Base-by-base conservation (phyloP, 2,329 filamentous ascomycete genomes). In the Cercospora zeae-maydis region DNA sequence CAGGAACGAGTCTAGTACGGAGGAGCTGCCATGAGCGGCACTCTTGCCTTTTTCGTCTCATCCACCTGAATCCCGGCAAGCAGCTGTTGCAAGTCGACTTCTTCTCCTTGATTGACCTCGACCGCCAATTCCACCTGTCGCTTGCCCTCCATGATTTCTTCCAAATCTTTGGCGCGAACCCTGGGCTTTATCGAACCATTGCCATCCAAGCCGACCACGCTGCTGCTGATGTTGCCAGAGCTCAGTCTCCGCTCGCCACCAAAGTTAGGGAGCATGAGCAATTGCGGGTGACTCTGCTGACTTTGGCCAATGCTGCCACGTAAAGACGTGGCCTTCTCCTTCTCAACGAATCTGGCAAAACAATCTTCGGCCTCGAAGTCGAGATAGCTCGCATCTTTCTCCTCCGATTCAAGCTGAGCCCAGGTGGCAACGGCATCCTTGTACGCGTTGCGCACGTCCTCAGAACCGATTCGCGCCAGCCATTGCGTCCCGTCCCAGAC, bases 401-500 rank as follows among this genome's bases (percentile, higher is more conserved):
- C 70, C 27, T 70, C 69, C 13, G 72, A 72, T 58, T 76, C 74
- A 16, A 72, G 67, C 16, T 67, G 62, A 58, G 97, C 81, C 92
- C 93, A 99, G 0, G 90, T 90, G 42, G 91, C 76, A 14, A 98
- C 77, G 4, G 92, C 90, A 75, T 96, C 91, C 6, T 88, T 86
- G 70, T 98, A 99, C 0, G 92, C 91, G 73, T 88, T 88, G 59
- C 93, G 86, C 34, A 98, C 92, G 33, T 86, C 83, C 33, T 86
- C 86, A 70, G 93, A 88, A 0, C 86, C 83, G 71, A 97, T 93
- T 37, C 90, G 87, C 19, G 98, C 79, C 49, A 98, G 84, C 91
- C 92, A 96, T 65, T 97, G 92, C 0, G 93, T 96, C n/a, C 91
- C 92, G 76, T 98, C 93, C 95, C 95, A 99, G 0, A 93, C 89